Evolutionary conservation across 2,329 filamentous ascomycete species (phyloP), one percentile per base, ranked within the genome.

Genomic region (Pseudogymnoascus sp.): DNA sequence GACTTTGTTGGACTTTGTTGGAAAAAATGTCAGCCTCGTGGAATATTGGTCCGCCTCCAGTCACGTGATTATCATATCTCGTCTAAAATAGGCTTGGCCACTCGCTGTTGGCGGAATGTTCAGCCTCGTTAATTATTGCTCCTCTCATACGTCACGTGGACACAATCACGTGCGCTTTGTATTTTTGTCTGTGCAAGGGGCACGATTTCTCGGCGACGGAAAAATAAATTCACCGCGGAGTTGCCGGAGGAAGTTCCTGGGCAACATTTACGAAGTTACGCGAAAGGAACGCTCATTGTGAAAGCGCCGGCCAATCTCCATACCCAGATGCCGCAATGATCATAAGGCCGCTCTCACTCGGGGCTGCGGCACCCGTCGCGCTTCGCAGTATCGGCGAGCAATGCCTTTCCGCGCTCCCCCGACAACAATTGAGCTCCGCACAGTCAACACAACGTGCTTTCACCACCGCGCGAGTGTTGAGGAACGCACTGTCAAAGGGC

Each of bases 301-400:
- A 56, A 56, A 56, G 50, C 28, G 50, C 50, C 18, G 28, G 50
- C 28, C 50, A 56, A 6, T 56, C n/a, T 56, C 6, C 50, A 56
- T 42, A 60, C 59, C 59, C 59, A 60, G 35, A 60, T 60, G 59
- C 59, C 33, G 59, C 59, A 31, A 60, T 60, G 59, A 40, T 60
- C 38, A 60, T 60, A 60, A 38, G 59, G 33, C 59, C 38, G 59
- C 59, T 42, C 59, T 60, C 59, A 42, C 59, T 60, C 59, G 59
- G 59, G 59, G 59, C 59, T 40, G 59, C 59, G 59, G 40, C 33
- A 31, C 59, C 33, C n/a, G 38, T 38, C 38, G 59, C 59, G 59
- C 59, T 60, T 18, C 21, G 35, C 38, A 42, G 59, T 42, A 31
- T 60, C 33, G 33, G 33, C 38, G 35, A 53, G 60, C 60, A 38